These are phyloP conservation scores for Cystobasidium slooffiae DNA, from an alignment of 1,284 basidiomycete species.

Conservation along the genomic window DNA sequence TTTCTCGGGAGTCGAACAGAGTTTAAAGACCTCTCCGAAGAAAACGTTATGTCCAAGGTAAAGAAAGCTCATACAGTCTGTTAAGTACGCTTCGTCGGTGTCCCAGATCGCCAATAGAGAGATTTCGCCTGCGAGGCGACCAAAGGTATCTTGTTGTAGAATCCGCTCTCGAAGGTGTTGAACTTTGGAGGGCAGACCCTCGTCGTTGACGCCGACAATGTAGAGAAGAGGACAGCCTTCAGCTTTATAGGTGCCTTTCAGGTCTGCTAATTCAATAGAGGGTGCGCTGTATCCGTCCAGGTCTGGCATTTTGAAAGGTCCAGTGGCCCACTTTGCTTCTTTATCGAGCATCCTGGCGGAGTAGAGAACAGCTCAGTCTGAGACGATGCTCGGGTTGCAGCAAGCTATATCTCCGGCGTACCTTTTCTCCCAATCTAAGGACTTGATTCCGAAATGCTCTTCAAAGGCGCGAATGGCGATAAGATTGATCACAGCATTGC, in stretches of 20 bases:
- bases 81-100: too few relatives aligned
- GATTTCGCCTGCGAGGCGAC: too few relatives aligned
- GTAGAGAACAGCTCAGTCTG: neutral
- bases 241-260: neutral
- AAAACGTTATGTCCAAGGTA: too few relatives aligned
- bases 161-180: neutral
- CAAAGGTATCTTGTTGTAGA: neutral
- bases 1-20: too few relatives aligned
- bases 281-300: neutral
- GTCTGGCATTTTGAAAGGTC: neutral
- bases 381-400: neutral
- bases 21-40: too few relatives aligned
- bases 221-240: neutral
- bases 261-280: neutral
- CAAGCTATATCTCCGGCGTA: constrained; percentile 1
- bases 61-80: too few relatives aligned
- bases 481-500: neutral
- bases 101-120: too few relatives aligned
- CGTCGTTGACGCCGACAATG: neutral
- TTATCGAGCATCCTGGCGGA: neutral
- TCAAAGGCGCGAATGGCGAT: constrained; percentile 22
- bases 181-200: neutral
- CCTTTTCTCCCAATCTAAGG: constrained; percentile 18
- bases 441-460: constrained; percentile 16
- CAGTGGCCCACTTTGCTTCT: neutral